Evolutionary conservation across 345 rosid species (phyloP), one percentile per base, ranked within the genome.

Genomic region (Lenwebbia sp.): DNA sequence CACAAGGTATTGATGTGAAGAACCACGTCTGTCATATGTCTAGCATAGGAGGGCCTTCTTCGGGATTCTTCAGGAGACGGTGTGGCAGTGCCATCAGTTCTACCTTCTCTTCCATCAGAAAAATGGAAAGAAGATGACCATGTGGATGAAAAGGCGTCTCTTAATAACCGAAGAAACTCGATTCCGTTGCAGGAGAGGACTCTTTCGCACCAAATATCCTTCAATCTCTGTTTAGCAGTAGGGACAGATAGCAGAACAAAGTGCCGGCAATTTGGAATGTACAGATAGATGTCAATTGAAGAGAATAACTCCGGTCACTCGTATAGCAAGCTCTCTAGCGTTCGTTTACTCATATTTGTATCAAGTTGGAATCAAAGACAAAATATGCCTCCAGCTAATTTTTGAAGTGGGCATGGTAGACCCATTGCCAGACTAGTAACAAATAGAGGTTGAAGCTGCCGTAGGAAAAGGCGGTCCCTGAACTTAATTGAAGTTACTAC

Each of bases 1-100:
- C 88, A 94, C 98, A 95, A 65, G 86, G 94, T 88, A 90, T 95
- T 95, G 81, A 92, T 85, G 47, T 92, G 95, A 44, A 96, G 93
- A 88, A 96, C 92, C 81, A 91, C 84, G 87, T 91, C 94, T 40
- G 99, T 96, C 95, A 92, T 94, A 60, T 82, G 86, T 87, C 95
- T 87, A 90, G 92, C 89, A 60, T 84, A 74, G n/a, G 74, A 85
- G 56, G 91, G 83, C 52, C 88, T 92, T 86, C 89, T 92, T 86
- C 89, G 85, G 33, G 98, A 89, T 51, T 84, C 78, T 81, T 85
- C 90, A 21, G 60, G 88, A 47, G 53, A 49, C 84, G 92, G 84
- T 30, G 62, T 84, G 54, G 90, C 92, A 82, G 62, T 84, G 54
- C 91, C 92, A 82, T 87, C 90, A 41, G 88, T 50, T 70, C 89